Percentiles rank a stretch among this genome's conserved stretches.
These are phyloP conservation scores for Boletus sp. DNA, from an alignment of 1,284 basidiomycete genomes.

Conservation along the genomic window DNA sequence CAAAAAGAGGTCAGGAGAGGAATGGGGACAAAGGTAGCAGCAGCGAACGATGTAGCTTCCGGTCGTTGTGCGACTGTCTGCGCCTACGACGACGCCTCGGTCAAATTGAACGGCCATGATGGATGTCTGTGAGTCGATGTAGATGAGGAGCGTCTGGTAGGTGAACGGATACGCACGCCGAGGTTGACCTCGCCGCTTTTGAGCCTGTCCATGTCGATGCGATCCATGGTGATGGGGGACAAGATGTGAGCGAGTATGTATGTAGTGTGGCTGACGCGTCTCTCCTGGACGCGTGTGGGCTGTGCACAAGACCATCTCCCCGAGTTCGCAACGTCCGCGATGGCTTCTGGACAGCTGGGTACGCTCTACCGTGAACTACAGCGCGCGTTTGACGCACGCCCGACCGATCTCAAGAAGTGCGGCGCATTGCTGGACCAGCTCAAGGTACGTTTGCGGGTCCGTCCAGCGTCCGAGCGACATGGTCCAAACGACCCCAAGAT, in stretches of 20 bases:
- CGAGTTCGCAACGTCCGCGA: conserved; percentile 33
- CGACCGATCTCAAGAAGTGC: conserved; percentile 63
- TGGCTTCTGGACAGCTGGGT: conserved; percentile 51
- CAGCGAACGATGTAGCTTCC: conserved; percentile 88
- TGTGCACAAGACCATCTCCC: not conserved
- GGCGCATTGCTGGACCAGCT: conserved; percentile 62
- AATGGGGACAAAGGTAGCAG: not conserved
- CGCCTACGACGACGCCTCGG: conserved; percentile 92
- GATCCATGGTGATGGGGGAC: conserved; percentile 49
- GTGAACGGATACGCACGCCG: conserved; percentile 58
- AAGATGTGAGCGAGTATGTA: too few species aligned
- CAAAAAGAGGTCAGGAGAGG: not conserved
- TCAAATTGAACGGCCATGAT: conserved; percentile 99
- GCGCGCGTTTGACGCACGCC: conserved; percentile 56
- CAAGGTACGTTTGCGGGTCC: conserved; percentile 48
- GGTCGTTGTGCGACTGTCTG: conserved; percentile 95
- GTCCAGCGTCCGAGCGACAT: not conserved
- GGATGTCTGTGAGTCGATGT: conserved; percentile 65
- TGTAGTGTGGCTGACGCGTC: conserved; percentile 53
- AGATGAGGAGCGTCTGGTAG: not conserved
- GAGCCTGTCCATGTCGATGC: conserved; percentile 70
- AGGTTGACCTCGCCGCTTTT: conserved; percentile 94
- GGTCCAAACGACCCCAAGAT: conserved; percentile 46
- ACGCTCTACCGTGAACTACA: conserved; percentile 58
- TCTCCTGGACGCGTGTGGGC: conserved; percentile 25